Conservation (phyloP, 176 grass and related monocot genomes). For the Pontederia crassipes region DNA sequence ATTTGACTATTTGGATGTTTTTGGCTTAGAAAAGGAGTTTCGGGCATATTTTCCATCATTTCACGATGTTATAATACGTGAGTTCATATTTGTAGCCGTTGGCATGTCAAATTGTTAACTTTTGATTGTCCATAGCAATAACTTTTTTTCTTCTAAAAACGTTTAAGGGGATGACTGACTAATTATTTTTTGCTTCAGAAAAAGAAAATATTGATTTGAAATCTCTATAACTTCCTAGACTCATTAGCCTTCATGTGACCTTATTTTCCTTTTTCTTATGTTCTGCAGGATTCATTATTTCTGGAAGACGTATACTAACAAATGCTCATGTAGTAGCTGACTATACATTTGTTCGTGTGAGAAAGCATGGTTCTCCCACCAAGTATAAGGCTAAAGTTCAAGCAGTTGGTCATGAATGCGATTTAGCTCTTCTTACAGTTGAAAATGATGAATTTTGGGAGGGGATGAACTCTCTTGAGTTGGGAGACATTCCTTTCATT, state of each 20-base stretch:
- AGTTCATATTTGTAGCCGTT: too few relatives aligned
- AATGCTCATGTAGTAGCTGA: slow-evolving; percentile 96
- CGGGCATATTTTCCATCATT: too few relatives aligned
- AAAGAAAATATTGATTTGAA: too few relatives aligned
- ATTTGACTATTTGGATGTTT: too few relatives aligned
- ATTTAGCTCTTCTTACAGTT: slow-evolving; percentile 76
- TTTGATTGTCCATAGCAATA: too few relatives aligned
- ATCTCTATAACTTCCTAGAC: neutral
- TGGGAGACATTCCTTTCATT: slow-evolving; percentile 87
- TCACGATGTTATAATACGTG: too few relatives aligned
- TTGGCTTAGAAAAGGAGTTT: too few relatives aligned
- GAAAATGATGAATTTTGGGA: slow-evolving; percentile 94
- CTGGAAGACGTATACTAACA: slow-evolving; percentile 57
- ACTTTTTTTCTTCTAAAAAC: too few relatives aligned
- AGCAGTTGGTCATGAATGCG: slow-evolving; percentile 90
- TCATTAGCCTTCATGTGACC: neutral
- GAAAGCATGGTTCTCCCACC: slow-evolving; percentile 90
- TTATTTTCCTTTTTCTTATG: slow-evolving; percentile 10
- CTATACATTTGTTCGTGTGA: slow-evolving; percentile 93
- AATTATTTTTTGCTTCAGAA: too few relatives aligned
- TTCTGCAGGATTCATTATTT: slow-evolving; percentile 79
- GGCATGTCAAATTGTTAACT: too few relatives aligned
- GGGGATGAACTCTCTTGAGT: slow-evolving; percentile 75
- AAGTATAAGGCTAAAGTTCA: slow-evolving; percentile 91
- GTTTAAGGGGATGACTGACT: too few relatives aligned